phyloP scores from a whole-genome alignment of 1,284 basidiomycete species.

The Chalciporus sp. region DNA sequence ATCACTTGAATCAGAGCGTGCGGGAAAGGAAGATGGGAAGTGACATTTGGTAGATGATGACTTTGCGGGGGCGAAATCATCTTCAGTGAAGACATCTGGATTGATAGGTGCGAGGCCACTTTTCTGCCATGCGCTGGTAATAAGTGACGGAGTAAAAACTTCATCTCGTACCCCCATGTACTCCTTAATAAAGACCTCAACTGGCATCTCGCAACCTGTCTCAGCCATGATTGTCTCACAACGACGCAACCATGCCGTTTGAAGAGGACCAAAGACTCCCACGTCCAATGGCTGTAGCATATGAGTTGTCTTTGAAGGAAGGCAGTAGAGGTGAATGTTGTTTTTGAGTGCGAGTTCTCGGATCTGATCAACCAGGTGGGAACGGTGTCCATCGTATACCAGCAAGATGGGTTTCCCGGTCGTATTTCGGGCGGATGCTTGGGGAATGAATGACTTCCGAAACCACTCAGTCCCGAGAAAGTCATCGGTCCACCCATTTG shows the following conservation, averaged over 20 bases:
- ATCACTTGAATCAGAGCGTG: no score
- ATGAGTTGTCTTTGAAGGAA: conserved; percentile 44
- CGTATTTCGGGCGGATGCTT: conserved; percentile 23
- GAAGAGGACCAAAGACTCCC: conserved; percentile 37
- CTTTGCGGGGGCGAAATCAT: no score
- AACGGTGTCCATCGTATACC: conserved; percentile 35
- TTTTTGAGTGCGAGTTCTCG: conserved; percentile 19
- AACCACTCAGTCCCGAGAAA: conserved; percentile 38
- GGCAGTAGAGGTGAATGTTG: conserved; percentile 36
- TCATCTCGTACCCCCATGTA: no score
- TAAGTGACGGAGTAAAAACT: no score
- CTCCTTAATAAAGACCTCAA: no score
- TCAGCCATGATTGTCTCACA: background rate
- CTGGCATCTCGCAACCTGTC: no score
- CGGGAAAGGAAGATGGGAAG: no score
- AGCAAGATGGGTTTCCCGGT: conserved; percentile 19
- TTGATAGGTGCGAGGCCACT: no score
- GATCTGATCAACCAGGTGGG: conserved; percentile 34
- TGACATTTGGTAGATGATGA: no score
- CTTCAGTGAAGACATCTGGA: no score
- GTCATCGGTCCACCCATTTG: conserved; percentile 45
- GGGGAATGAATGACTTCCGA: conserved; percentile 36
- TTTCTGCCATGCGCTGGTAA: no score
- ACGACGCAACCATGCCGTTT: conserved; percentile 15
- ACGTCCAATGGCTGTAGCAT: conserved; percentile 43